Conservation (phyloP, 2,329 filamentous ascomycete genomes). For the Aspergillus sp. region DNA sequence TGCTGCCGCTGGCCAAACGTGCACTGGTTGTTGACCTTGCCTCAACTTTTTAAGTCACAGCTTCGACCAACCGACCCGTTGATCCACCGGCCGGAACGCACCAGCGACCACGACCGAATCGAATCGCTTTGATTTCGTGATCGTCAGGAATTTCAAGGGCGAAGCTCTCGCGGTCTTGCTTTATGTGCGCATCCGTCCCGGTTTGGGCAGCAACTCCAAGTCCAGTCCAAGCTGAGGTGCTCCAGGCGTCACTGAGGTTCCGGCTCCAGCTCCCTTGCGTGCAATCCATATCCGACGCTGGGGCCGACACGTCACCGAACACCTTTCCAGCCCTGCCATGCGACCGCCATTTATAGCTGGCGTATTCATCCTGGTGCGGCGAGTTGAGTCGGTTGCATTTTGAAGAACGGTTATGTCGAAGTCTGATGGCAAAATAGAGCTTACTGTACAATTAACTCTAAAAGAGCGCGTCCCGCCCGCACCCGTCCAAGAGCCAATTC, state of each 20-base stretch:
- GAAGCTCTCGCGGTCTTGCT: neutral
- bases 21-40: neutral
- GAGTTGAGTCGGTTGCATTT: too few species aligned
- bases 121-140: constrained; percentile 1
- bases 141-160: neutral
- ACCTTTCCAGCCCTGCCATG: neutral
- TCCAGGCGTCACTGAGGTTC: neutral
- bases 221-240: neutral
- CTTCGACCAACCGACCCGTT: neutral
- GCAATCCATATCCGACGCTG: neutral
- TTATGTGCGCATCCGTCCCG: neutral
- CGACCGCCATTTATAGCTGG: neutral
- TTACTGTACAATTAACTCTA: too few species aligned
- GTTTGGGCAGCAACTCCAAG: neutral
- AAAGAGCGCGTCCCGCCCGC: too few species aligned
- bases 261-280: neutral
- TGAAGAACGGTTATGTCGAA: neutral
- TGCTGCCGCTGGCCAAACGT: neutral
- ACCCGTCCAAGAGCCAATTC: too few species aligned
- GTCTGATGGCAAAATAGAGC: too few species aligned
- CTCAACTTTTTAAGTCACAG: neutral
- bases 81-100: constrained; percentile 1
- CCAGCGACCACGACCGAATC: neutral
- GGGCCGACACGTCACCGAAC: constrained; percentile 6
- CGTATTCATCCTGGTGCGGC: neutral